phyloP scores from a whole-genome alignment of 164 flowering plant genomes.

The Piper betle region DNA sequence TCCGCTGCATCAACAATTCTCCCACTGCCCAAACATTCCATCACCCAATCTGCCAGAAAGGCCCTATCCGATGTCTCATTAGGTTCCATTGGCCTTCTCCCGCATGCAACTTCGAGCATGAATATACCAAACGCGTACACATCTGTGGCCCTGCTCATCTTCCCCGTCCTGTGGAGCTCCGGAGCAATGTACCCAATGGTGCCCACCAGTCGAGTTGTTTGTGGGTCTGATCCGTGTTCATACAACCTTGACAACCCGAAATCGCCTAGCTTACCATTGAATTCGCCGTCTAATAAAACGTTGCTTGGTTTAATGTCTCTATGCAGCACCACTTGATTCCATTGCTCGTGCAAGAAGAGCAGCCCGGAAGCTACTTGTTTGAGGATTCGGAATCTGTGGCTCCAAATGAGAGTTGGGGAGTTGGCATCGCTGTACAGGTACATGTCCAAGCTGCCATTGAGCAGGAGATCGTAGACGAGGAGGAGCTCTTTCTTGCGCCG shows the following conservation, averaged over 20 bases:
- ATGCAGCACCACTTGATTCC: conserved; percentile 12
- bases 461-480: conserved; percentile 8
- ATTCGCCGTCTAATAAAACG: conserved; percentile 9
- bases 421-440: too few species aligned
- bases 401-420: too few species aligned
- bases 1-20: conserved; percentile 10
- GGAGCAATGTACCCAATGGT: conserved; percentile 12
- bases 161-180: conserved; percentile 11
- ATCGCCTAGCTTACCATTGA: not conserved
- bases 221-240: too few species aligned
- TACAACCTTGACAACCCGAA: too few species aligned
- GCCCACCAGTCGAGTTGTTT: too few species aligned
- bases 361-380: conserved; percentile 8
- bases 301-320: conserved; percentile 17
- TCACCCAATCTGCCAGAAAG: conserved; percentile 11
- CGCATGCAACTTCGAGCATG: conserved; percentile 15
- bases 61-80: not conserved
- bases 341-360: conserved; percentile 10
- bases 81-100: conserved; percentile 6
- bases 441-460: too few species aligned
- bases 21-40: conserved; percentile 7
- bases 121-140: conserved; percentile 14
- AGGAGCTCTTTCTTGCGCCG: conserved; percentile 13
- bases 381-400: too few species aligned
- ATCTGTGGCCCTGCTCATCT: conserved; percentile 10